A percentile compares a stretch with the other conserved stretches of the same genome.
Conservation (phyloP, 1,139 yeast genomes). For the Yamadazyma kanchanaburiensis region DNA sequence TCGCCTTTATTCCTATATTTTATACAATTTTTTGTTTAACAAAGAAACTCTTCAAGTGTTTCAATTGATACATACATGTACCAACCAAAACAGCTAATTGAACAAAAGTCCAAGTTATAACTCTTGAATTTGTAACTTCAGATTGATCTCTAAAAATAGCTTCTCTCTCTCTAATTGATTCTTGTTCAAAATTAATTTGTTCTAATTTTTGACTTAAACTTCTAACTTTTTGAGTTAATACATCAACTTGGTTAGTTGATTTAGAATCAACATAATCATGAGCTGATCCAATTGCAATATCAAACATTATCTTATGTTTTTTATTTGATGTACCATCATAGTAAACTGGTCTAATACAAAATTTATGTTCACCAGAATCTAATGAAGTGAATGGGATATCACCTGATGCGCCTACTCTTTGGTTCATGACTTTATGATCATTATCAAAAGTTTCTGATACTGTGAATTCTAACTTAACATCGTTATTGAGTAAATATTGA, state of each 20-base stretch:
- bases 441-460: constrained; percentile 50
- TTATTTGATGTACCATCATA: constrained; percentile 29
- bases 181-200: constrained; percentile 46
- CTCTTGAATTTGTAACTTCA: constrained; percentile 45
- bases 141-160: constrained; percentile 47
- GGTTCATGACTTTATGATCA: constrained; percentile 41
- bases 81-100: constrained; percentile 46
- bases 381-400: constrained; percentile 42
- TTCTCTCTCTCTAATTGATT: constrained; percentile 45
- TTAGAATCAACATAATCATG: constrained; percentile 48
- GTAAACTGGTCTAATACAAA: constrained; percentile 45
- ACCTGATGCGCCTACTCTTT: constrained; percentile 37
- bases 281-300: constrained; percentile 45
- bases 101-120: constrained; percentile 44
- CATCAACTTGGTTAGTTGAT: constrained; percentile 42
- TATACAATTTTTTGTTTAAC: constrained; percentile 51
- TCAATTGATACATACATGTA: constrained; percentile 48
- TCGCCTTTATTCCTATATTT: too few relatives aligned
- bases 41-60: constrained; percentile 49
- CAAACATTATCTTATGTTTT: constrained; percentile 43
- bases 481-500: constrained; percentile 27
- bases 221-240: constrained; percentile 38
- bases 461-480: constrained; percentile 38
- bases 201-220: constrained; percentile 40
- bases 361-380: constrained; percentile 47